Base-by-base conservation (phyloP, 805 yeast genomes). In the Sungouiozyma ichnusensis region DNA sequence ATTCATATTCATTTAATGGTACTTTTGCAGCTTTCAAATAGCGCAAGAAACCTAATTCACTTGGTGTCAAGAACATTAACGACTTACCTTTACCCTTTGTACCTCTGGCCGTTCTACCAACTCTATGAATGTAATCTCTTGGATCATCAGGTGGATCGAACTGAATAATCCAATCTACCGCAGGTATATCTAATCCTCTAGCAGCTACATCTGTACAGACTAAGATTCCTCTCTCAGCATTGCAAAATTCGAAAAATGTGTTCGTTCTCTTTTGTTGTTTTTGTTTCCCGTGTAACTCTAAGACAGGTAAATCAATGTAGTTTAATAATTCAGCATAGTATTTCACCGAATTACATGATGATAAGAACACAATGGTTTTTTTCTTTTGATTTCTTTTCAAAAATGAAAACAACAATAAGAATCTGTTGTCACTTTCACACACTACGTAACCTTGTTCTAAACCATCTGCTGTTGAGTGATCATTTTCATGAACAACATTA, bases 101-200 rank as follows among this genome's bases (percentile, higher is more conserved):
- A 50, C 94, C 95, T 71, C 98, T 81, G 32, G 98, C 99, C 20
- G 99, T 92, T 72, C 99, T 81, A 51, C 99, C 99, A 32, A 92
- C 98, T 66, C 99, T 79, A 69, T 92, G 99, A 53, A 92, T 92
- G 64, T 92, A 92, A 67, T 92, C 97, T 68, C 97, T 80, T 66
- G 98, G 98, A 68, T 92, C 98, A 81, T 92, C 98, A 63, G 98
- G 98, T 43, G 98, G 98, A 64, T 92, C 99, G 59, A 86, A 92
- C 71, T 92, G 98, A 50, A 92, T 83, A 58, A 92, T 92, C 98
- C 98, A 92, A 69, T 94, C 98, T 42, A 92, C 98, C 20, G 94
- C 81, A 41, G 99, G 99, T 53, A 92, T 92, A 70, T 92, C 99
- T 51, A 92, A 76, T 18, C 99, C 99, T 73, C 99, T 81, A 17